Evolutionary conservation across 202 grass and related monocot species (phyloP).

Genomic region (Setaria italica): DNA sequence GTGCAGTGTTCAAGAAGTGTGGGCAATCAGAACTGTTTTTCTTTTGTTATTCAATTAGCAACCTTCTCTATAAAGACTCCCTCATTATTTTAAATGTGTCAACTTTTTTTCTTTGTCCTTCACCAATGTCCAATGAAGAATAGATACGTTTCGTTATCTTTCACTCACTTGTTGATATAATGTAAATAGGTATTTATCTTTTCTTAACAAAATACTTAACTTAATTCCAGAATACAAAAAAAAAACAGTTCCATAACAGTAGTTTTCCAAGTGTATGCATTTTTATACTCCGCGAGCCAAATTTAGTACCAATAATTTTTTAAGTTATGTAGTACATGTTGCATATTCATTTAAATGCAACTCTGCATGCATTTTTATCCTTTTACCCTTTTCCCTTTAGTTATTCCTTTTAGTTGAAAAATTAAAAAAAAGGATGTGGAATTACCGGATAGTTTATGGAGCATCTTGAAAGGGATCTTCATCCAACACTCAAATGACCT

Average conservation of each 20-base stretch:
- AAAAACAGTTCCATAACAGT: background rate
- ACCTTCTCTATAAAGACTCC: slow-evolving; percentile 36
- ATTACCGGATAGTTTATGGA: slow-evolving; percentile 70
- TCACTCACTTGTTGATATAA: slow-evolving; percentile 17
- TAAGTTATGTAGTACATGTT: background rate
- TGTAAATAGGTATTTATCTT: slow-evolving; percentile 12
- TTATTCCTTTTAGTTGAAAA: slow-evolving; percentile 46
- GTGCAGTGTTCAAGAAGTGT: slow-evolving; percentile 5
- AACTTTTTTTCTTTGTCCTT: background rate
- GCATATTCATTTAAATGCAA: slow-evolving; percentile 33
- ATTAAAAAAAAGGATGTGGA: slow-evolving; percentile 42
- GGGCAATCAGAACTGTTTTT: background rate
- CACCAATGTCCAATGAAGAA: slow-evolving; percentile 24
- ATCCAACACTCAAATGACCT: slow-evolving; percentile 71
- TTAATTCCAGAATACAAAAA: slow-evolving; percentile 5
- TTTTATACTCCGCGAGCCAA: slow-evolving; percentile 18
- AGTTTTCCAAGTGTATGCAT: background rate
- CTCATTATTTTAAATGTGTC: slow-evolving; percentile 13
- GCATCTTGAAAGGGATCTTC: slow-evolving; percentile 74
- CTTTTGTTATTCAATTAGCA: slow-evolving; percentile 1
- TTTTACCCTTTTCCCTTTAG: background rate
- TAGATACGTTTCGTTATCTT: background rate
- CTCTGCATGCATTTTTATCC: background rate
- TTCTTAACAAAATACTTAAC: slow-evolving; percentile 26
- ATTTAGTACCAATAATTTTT: slow-evolving; percentile 22